Conservation (phyloP, 148 eudicot genomes). For the Selenicereus undatus region DNA sequence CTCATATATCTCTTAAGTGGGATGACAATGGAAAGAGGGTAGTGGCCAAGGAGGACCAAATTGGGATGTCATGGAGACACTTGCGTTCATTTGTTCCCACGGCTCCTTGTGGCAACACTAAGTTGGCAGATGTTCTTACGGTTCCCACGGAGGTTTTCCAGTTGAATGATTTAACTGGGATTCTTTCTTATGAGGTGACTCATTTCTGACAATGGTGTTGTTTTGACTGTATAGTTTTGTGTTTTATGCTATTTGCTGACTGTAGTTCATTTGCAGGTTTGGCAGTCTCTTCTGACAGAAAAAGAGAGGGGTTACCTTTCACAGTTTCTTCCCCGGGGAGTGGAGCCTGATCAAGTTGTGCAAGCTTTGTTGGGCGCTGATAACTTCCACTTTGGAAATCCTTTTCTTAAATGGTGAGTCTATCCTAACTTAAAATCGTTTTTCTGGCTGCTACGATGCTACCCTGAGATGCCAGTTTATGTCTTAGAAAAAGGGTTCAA, state of each 20-base stretch:
- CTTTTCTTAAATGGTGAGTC: constrained; percentile 65
- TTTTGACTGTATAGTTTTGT: background rate
- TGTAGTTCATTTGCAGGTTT: constrained; percentile 43
- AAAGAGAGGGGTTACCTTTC: constrained; percentile 56
- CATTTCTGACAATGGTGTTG: background rate
- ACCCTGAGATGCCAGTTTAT: background rate
- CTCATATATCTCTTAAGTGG: constrained; percentile 73
- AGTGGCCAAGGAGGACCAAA: constrained; percentile 74
- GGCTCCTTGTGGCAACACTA: constrained; percentile 33
- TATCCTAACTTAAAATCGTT: constrained; percentile 10
- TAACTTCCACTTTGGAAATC: constrained; percentile 78
- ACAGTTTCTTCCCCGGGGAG: constrained; percentile 70
- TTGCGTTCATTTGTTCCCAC: constrained; percentile 41
- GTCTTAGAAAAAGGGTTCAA: background rate
- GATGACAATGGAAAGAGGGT: constrained; percentile 68
- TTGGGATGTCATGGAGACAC: constrained; percentile 61
- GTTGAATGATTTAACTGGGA: constrained; percentile 49
- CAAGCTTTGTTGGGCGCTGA: constrained; percentile 59
- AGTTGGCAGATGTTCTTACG: constrained; percentile 61
- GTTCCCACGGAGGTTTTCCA: constrained; percentile 71
- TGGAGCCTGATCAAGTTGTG: constrained; percentile 45
- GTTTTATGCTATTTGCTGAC: background rate
- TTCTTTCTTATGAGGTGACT: constrained; percentile 73
- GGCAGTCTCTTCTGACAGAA: constrained; percentile 67
- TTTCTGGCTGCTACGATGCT: constrained; percentile 1